A percentile compares a stretch with the other conserved stretches of the same genome.
These are phyloP conservation scores for Rhinocladiella mackenziei DNA, from an alignment of 2,329 filamentous ascomycete genomes.

Conservation along the genomic window DNA sequence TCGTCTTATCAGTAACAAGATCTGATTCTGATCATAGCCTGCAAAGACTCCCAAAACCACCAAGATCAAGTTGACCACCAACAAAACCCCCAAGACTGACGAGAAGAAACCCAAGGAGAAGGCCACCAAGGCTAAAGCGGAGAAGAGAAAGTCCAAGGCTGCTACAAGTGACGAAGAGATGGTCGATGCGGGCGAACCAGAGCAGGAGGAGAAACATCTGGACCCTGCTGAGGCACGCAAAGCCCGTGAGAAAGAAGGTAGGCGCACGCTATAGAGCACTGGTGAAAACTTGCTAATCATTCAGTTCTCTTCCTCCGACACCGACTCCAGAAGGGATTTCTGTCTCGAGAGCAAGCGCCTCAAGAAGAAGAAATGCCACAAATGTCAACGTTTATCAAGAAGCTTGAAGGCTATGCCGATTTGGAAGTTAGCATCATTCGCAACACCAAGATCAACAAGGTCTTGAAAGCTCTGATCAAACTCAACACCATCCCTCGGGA, in stretches of 20 bases:
- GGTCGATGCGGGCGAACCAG: conserved; percentile 47
- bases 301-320: conserved; percentile 87
- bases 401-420: conserved; percentile 73
- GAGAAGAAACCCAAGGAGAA: conserved; percentile 54
- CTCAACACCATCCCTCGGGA: conserved; percentile 80
- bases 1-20: background rate
- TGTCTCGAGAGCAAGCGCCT: conserved; percentile 78
- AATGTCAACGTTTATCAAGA: conserved; percentile 50
- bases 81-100: conserved; percentile 54
- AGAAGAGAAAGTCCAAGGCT: conserved; percentile 58
- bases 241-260: conserved; percentile 55
- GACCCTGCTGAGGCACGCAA: conserved; percentile 54
- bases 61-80: conserved; percentile 51
- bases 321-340: conserved; percentile 88
- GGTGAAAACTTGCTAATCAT: conserved; percentile 28
- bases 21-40: conserved; percentile 43
- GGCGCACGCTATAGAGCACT: too few species aligned
- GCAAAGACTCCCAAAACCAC: conserved; percentile 62
- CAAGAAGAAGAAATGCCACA: conserved; percentile 62
- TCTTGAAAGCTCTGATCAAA: conserved; percentile 90
- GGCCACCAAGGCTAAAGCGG: conserved; percentile 53
- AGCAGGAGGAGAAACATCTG: conserved; percentile 51
- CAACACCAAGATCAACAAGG: conserved; percentile 96
- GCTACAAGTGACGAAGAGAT: conserved; percentile 55
- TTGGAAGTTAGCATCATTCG: conserved; percentile 87